Conservation (phyloP, 2,329 filamentous ascomycete genomes). For the Akanthomyces uredinophilus region DNA sequence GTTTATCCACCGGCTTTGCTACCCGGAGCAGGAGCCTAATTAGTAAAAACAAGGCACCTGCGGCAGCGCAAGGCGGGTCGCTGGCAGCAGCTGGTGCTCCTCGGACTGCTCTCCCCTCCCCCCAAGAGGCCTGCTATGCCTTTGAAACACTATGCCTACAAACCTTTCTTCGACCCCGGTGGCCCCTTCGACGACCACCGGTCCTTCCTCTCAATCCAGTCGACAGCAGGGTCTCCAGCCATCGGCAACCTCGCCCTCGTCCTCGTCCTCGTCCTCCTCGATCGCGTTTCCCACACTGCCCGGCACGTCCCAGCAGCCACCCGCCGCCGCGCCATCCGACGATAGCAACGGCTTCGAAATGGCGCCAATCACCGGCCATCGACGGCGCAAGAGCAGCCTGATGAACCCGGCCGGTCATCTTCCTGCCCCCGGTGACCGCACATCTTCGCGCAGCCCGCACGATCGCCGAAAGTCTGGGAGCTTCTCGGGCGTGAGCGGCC, state of each 20-base stretch:
- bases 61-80: not conserved
- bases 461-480: slow-evolving; percentile 17
- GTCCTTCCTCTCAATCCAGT: not conserved
- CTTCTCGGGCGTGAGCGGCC: slow-evolving; percentile 25
- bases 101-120: not conserved
- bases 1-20: not conserved
- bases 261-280: not conserved
- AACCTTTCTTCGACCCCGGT: not conserved
- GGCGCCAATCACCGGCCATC: slow-evolving; percentile 49
- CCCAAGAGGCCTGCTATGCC: not conserved
- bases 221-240: not conserved
- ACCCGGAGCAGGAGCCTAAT: not conserved
- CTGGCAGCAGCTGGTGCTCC: not conserved
- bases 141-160: slow-evolving; percentile 1
- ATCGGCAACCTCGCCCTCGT: not conserved
- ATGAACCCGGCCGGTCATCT: slow-evolving; percentile 34
- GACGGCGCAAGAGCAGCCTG: slow-evolving; percentile 51
- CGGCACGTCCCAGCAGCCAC: not conserved
- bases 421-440: slow-evolving; percentile 24
- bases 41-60: not conserved
- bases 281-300: slow-evolving; percentile 8
- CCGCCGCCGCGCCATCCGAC: not conserved
- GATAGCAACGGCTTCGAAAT: slow-evolving; percentile 45
- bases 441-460: slow-evolving; percentile 19
- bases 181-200: slow-evolving; percentile 2